Evolutionary conservation across 2,329 filamentous ascomycete genomes (phyloP).

Genomic region (Zymoseptoria tritici): DNA sequence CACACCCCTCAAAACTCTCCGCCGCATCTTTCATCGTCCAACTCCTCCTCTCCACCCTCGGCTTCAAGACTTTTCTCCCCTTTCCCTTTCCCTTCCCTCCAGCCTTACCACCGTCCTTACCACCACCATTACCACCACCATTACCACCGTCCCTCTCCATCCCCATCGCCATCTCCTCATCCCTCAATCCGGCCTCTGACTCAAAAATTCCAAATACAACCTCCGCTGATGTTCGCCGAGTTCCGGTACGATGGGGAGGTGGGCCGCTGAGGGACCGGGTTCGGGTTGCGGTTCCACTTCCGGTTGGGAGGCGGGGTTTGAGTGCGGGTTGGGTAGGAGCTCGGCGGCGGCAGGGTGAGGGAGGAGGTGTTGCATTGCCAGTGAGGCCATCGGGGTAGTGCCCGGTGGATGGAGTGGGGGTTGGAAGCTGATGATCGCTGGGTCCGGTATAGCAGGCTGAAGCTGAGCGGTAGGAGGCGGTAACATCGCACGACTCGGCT

Average conservation of each 20-base stretch:
- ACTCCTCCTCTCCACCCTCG: neutral
- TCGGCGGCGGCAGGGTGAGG: neutral
- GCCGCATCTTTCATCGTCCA: neutral
- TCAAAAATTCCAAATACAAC: neutral
- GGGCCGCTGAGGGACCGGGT: neutral
- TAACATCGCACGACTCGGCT: neutral
- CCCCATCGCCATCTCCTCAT: neutral
- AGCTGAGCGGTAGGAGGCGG: too few species aligned
- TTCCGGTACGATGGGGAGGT: neutral
- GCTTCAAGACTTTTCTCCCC: neutral
- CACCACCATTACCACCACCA: neutral
- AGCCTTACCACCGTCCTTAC: neutral
- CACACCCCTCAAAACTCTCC: neutral
- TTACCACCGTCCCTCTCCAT: neutral
- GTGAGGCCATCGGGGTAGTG: neutral
- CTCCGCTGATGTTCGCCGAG: neutral
- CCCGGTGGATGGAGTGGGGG: neutral
- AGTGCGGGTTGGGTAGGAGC: neutral
- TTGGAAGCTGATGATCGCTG: neutral
- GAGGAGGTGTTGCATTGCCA: neutral
- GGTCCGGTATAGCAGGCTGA: neutral
- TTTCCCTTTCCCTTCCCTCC: neutral
- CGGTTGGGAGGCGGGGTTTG: neutral
- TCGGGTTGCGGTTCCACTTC: neutral
- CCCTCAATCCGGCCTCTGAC: neutral